phyloP scores from a whole-genome alignment of 306 rosid genomes.

The Trifolium pratense region DNA sequence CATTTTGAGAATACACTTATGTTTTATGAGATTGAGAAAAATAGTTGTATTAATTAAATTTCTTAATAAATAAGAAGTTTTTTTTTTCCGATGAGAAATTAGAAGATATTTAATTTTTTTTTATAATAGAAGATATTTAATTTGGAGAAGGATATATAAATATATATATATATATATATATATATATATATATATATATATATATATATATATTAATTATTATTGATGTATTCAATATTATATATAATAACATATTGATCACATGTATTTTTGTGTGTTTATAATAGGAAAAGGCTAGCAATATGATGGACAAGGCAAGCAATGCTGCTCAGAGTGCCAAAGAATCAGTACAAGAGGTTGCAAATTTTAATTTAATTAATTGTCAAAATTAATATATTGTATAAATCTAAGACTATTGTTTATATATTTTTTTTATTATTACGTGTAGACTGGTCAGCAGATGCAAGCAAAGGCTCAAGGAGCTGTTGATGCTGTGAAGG shows the following conservation, averaged over 20 bases:
- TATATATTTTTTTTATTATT: neutral
- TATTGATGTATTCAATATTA: neutral
- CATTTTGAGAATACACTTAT: neutral
- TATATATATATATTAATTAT: no score
- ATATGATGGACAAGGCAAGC: constrained; percentile 54
- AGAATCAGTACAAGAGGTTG: constrained; percentile 54
- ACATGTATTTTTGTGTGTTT: neutral
- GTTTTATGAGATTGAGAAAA: no score
- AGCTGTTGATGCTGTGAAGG: constrained; percentile 58
- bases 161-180: no score
- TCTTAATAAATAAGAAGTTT: neutral
- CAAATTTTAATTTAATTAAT: neutral
- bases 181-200: no score
- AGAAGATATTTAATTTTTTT: no score
- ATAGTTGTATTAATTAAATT: neutral
- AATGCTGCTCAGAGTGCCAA: constrained; percentile 56
- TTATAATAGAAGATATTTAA: no score
- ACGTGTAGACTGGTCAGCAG: constrained; percentile 51
- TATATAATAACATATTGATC: neutral
- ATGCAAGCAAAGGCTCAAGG: constrained; percentile 55
- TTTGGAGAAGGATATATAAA: no score
- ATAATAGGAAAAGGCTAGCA: constrained; percentile 61
- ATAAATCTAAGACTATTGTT: neutral
- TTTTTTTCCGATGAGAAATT: neutral
- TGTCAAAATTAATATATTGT: neutral